Evolutionary conservation across 1,284 basidiomycete species (phyloP), one percentile per base, ranked within the genome.

Genomic region (Cutaneotrichosporon spelunceum): DNA sequence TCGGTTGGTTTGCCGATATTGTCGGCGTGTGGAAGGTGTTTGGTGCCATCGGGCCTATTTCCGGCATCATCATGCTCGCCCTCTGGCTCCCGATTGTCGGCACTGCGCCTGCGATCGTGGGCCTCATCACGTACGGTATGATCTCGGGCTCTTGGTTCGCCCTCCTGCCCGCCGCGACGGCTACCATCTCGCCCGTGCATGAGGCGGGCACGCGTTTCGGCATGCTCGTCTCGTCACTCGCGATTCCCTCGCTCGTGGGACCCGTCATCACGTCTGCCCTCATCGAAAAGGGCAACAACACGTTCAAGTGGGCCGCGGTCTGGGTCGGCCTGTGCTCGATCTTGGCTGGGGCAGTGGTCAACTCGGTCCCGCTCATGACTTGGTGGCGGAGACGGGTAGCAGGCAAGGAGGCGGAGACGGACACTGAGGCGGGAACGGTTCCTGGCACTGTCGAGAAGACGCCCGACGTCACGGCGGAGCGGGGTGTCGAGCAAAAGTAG

Each of bases 151-250:
- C 71, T 1, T 77, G 73, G 68, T 70, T 77, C n/a, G 65, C 74
- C 1, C 65, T 78, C 16, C 68, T 75, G 4, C 70, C 73, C 9
- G 73, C 76, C 13, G 69, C 70, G 19, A 70, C 69, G 13, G 75
- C 71, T 0, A 60, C 71, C 5, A 72, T 78, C 56, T 71, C 67
- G n/a, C 76, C 77, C 0, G 69, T 72, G 2, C 68, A 70, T 53
- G 77, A 79, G 60, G 72, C 73, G 23, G 77, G 77, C 0, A 72
- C 75, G 67, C 57, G 77, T 16, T 63, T 79, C 34, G 76, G 77
- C 21, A 73, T 79, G 72, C 58, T 76, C 54, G 73, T 73, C 68
- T 65, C 66, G 2, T 34, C 70, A 19, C 66, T 71, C 9, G 65
- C 70, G 1, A 49, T 77, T 5, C 69, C 72, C 2, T 61, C 69